A percentile compares a stretch with the other conserved stretches of the same genome.
Evolutionary conservation across 768 basidiomycete genomes (phyloP).

Genomic region (Neoboletus brunneissimus): DNA sequence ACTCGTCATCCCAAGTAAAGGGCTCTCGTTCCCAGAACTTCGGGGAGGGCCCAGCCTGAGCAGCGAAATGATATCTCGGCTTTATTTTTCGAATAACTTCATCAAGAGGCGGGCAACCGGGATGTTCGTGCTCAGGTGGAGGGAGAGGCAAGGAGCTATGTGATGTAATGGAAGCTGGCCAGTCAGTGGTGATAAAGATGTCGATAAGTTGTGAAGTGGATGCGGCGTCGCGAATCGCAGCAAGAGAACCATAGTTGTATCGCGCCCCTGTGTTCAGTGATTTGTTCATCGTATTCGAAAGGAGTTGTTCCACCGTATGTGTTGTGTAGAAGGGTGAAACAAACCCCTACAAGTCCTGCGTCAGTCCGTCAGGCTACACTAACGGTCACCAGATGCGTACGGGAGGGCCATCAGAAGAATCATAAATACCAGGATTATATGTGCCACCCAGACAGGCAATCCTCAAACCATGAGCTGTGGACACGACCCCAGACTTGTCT

Average conservation of each 20-base stretch:
- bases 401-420: conserved; percentile 58
- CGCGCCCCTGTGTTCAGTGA: conserved; percentile 40
- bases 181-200: conserved; percentile 77
- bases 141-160: conserved; percentile 57
- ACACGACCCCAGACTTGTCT: conserved; percentile 83
- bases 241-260: conserved; percentile 59
- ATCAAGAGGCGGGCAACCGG: conserved; percentile 57
- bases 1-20: conserved; percentile 76
- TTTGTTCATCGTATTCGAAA: conserved; percentile 65
- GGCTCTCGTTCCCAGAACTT: conserved; percentile 97
- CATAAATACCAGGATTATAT: conserved; percentile 61
- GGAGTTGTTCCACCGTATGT: conserved; percentile 66
- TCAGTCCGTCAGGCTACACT: neutral
- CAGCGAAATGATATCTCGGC: conserved; percentile 87
- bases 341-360: conserved; percentile 52
- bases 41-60: conserved; percentile 57
- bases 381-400: conserved; percentile 42
- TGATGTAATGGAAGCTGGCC: conserved; percentile 65
- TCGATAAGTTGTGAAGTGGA: conserved; percentile 68
- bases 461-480: conserved; percentile 73
- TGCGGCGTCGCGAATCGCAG: conserved; percentile 61
- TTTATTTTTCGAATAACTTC: conserved; percentile 62
- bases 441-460: conserved; percentile 85
- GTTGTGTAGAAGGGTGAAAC: conserved; percentile 71
- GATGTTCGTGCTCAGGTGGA: conserved; percentile 38